phyloP scores from a whole-genome alignment of 2,329 filamentous ascomycete species.

The Penicillium sp. region DNA sequence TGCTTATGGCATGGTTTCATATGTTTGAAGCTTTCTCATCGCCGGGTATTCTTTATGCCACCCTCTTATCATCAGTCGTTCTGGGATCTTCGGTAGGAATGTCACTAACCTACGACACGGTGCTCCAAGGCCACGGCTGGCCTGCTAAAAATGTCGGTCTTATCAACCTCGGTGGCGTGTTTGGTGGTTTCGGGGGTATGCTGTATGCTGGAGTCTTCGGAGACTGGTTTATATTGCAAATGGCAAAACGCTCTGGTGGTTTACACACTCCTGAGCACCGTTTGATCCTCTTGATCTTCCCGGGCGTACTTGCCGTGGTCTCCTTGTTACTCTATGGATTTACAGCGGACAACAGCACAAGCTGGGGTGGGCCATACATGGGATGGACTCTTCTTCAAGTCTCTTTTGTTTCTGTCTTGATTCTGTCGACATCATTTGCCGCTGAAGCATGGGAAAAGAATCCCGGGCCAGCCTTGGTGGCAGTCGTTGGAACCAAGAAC shows the following conservation, averaged over 20 bases:
- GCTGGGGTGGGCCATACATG: conserved; percentile 31
- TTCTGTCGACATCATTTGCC: conserved; percentile 36
- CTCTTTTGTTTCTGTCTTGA: conserved; percentile 29
- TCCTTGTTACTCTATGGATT: conserved; percentile 36
- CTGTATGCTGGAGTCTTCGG: conserved; percentile 28
- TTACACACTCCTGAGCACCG: conserved; percentile 39
- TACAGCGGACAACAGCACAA: conserved; percentile 27
- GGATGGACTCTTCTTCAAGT: conserved; percentile 31
- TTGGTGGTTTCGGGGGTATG: conserved; percentile 31
- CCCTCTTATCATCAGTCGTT: conserved; percentile 39
- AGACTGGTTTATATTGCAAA: conserved; percentile 25
- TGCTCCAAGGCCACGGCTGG: conserved; percentile 41
- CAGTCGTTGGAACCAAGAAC: conserved; percentile 33
- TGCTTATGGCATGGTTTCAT: conserved; percentile 21
- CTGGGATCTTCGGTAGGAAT: conserved; percentile 43
- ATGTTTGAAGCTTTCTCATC: conserved; percentile 32
- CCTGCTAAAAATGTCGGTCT: conserved; percentile 24
- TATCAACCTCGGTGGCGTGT: conserved; percentile 30
- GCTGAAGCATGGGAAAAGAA: conserved; percentile 38
- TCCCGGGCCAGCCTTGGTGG: conserved; percentile 31
- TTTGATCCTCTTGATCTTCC: conserved; percentile 35
- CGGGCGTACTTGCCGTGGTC: conserved; percentile 32
- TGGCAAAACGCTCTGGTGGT: conserved; percentile 36
- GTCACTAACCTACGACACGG: conserved; percentile 41
- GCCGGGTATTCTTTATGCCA: conserved; percentile 43